Percentiles rank a stretch among this genome's conserved stretches.
These are phyloP conservation scores for Kalmusia sp. DNA, from an alignment of 2,329 filamentous ascomycete species.

Conservation along the genomic window DNA sequence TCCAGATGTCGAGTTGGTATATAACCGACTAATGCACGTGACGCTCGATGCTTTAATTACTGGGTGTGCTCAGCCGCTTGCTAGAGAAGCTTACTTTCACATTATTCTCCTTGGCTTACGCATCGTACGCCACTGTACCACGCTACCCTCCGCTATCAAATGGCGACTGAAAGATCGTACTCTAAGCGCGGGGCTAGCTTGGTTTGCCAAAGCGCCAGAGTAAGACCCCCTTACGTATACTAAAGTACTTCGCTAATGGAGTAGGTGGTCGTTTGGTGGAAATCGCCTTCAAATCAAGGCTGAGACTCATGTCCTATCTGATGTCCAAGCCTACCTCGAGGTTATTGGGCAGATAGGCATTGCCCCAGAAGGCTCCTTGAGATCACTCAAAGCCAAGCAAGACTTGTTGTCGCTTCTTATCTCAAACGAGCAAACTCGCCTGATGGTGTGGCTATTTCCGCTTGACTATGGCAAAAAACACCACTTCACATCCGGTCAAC, in stretches of 20 bases:
- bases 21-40: conserved; percentile 78
- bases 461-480: conserved; percentile 69
- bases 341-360: conserved; percentile 67
- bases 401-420: conserved; percentile 81
- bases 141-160: conserved; percentile 68
- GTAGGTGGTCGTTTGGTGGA: conserved; percentile 91
- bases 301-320: conserved; percentile 80
- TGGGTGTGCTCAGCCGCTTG: conserved; percentile 80
- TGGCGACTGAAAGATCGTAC: conserved; percentile 90
- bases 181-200: conserved; percentile 82
- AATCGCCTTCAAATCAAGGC: conserved; percentile 94
- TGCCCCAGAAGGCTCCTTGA: conserved; percentile 58
- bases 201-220: conserved; percentile 83
- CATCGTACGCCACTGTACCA: conserved; percentile 75
- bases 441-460: conserved; percentile 90
- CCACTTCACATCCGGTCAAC: conserved; percentile 54
- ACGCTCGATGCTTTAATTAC: conserved; percentile 74
- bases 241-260: conserved; percentile 17
- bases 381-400: conserved; percentile 78
- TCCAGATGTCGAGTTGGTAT: conserved; percentile 79
- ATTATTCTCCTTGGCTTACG: conserved; percentile 82
- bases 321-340: conserved; percentile 74
- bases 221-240: conserved; percentile 32
- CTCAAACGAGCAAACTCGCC: conserved; percentile 81
- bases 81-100: conserved; percentile 90